Evolutionary conservation across 2,329 filamentous ascomycete genomes (phyloP), one percentile per base, ranked within the genome.

Genomic region (Paraconiothyrium brasiliense): DNA sequence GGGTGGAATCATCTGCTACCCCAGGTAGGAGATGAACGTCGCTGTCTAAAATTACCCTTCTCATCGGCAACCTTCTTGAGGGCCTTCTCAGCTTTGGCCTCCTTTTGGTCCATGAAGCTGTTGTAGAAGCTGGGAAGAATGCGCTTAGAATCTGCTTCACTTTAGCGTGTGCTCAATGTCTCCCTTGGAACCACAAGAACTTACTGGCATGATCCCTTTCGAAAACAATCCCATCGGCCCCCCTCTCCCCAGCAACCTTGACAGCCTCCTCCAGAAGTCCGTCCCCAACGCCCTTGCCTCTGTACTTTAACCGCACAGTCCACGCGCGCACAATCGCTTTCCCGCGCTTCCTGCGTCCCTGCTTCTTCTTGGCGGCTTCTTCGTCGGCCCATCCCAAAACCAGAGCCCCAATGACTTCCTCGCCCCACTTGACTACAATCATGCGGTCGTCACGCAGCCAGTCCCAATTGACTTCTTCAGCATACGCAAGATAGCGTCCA

Each of bases 241-340:
- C 90, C 71, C 85, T 86, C 77, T 89, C 88, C 68, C 86, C 86
- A 62, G 90, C 90, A 58, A 90, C 76, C 59, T 84, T 84, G 2
- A 94, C 88, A 1, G 91, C 92, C 68, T 92, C 90, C 67, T 90
- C 86, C 51, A 97, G 82, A 70, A 97, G 79, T 35, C 89, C 89
- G 44, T 82, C 84, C 2, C 93, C 93, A 27, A 96, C 83, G 0
- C 93, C 92, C 64, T 87, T 87, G 35, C 86, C 83, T 30, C 93
- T 85, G 76, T 92, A 93, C 67, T 84, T 83, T 54, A 89, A 79
- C 73, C 85, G 84, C 1, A 93, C 92, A 1, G 92, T 94, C 93
- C 93, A 97, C 1, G 91, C 93, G 32, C 91, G 87, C 60, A 97
- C 89, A 51, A 93, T 82, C 9, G 89, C 91, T 64, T 85, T 86